phyloP scores from a whole-genome alignment of 495 filamentous ascomycete species.

The Amphirosellinia nigrospora region DNA sequence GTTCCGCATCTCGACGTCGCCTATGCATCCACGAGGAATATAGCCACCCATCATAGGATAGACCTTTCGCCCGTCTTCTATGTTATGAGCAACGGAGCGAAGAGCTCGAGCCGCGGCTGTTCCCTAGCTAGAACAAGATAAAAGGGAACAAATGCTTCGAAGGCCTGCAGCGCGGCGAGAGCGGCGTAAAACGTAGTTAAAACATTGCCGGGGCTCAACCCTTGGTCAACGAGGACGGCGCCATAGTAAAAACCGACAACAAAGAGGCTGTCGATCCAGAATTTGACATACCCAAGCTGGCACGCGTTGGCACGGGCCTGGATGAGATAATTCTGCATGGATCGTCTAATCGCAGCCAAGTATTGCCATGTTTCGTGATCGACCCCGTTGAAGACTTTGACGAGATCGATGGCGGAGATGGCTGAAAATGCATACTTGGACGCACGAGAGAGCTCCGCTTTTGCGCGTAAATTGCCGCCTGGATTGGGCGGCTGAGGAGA shows the following conservation, averaged over 20 bases:
- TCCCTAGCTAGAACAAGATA: conserved; percentile 76
- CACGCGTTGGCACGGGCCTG: conserved; percentile 71
- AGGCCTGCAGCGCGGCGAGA: conserved; percentile 73
- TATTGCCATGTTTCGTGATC: conserved; percentile 73
- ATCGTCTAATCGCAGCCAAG: conserved; percentile 58
- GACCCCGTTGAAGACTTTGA: conserved; percentile 87
- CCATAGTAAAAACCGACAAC: conserved; percentile 94
- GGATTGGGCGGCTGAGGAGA: conserved; percentile 64
- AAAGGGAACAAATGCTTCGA: conserved; percentile 76
- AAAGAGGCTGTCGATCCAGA: conserved; percentile 81
- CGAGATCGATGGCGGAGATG: conserved; percentile 76
- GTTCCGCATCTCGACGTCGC: conserved; percentile 72
- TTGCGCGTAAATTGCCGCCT: conserved; percentile 71
- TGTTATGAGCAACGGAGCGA: conserved; percentile 27
- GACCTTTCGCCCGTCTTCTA: conserved; percentile 35
- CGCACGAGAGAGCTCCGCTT: conserved; percentile 70
- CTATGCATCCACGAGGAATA: conserved; percentile 56
- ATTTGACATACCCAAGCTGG: conserved; percentile 73
- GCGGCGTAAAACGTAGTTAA: conserved; percentile 87
- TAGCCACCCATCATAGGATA: conserved; percentile 33
- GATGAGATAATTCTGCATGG: conserved; percentile 67
- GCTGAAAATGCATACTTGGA: conserved; percentile 75
- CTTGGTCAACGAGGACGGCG: conserved; percentile 62
- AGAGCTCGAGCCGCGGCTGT: conserved; percentile 73
- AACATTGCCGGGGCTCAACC: conserved; percentile 68